Evolutionary conservation across 140 eudicot genomes (phyloP).

Genomic region (Anethum foeniculum): DNA sequence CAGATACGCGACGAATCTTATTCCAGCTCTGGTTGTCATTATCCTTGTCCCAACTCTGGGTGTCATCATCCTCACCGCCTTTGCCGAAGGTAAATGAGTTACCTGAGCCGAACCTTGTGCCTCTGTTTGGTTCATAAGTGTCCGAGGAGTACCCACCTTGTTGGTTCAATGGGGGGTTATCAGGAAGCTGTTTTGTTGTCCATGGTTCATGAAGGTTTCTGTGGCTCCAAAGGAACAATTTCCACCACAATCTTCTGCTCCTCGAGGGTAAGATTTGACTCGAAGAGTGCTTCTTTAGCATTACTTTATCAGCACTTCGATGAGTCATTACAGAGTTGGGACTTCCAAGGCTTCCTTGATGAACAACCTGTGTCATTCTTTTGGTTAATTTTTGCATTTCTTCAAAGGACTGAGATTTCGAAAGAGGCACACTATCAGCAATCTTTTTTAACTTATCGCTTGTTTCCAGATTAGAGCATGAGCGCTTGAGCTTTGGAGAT

Average conservation of each 20-base stretch:
- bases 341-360: conserved; percentile 25
- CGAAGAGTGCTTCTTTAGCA: conserved; percentile 70
- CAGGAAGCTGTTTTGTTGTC: conserved; percentile 16
- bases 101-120: conserved; percentile 28
- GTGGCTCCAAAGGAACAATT: conserved; percentile 86
- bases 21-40: conserved; percentile 24
- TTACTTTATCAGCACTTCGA: conserved; percentile 72
- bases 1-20: conserved; percentile 38
- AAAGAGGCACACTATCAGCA: conserved; percentile 21
- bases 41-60: neutral
- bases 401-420: conserved; percentile 48
- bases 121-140: conserved; percentile 50
- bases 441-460: conserved; percentile 30
- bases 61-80: conserved; percentile 21
- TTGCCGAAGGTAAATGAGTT: conserved; percentile 14
- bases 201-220: conserved; percentile 54
- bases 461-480: conserved; percentile 67
- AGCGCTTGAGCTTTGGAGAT: conserved; percentile 60
- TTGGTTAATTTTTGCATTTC: conserved; percentile 45
- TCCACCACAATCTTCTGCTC: conserved; percentile 89
- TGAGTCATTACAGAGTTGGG: conserved; percentile 44
- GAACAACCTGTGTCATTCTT: conserved; percentile 19
- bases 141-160: conserved; percentile 86
- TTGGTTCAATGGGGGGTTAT: conserved; percentile 30
- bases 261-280: conserved; percentile 82